Percentiles rank a stretch among this genome's conserved stretches.
phyloP scores from a whole-genome alignment of 352 stramenopile species.

The Globisporangium radiosum region DNA sequence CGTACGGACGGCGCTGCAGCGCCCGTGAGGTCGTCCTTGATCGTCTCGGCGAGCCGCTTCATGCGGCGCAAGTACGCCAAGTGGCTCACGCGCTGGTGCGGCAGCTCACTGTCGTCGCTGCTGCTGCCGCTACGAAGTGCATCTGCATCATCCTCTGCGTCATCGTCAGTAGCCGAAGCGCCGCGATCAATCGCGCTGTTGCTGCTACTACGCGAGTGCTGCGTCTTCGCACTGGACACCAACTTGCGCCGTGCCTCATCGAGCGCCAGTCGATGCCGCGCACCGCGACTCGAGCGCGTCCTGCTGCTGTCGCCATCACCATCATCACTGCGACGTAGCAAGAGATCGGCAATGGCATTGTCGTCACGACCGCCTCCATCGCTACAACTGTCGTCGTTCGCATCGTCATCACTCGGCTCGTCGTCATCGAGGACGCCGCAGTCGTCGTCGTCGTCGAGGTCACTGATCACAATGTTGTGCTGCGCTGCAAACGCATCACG shows the following conservation, averaged over 20 bases:
- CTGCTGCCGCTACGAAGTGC: slow-evolving; percentile 7
- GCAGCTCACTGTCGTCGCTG: slow-evolving; percentile 35
- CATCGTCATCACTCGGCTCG: slow-evolving; percentile 22
- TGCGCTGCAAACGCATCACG: neutral
- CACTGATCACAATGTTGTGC: neutral
- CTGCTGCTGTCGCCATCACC: neutral
- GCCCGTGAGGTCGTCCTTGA: slow-evolving; percentile 46
- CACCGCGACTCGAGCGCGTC: neutral
- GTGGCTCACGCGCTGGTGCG: slow-evolving; percentile 43
- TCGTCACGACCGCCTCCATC: neutral
- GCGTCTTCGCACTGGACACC: neutral
- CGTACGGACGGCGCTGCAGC: neutral
- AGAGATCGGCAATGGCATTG: slow-evolving; percentile 7
- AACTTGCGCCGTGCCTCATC: slow-evolving; percentile 18
- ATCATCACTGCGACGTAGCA: slow-evolving; percentile 4
- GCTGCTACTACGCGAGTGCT: neutral
- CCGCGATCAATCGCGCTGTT: neutral
- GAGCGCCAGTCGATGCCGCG: slow-evolving; percentile 23
- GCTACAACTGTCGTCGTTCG: neutral
- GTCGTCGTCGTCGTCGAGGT: slow-evolving; percentile 19
- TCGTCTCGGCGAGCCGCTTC: slow-evolving; percentile 58
- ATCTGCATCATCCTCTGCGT: neutral
- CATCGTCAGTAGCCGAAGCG: neutral
- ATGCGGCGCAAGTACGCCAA: slow-evolving; percentile 67
- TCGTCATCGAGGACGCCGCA: slow-evolving; percentile 39